Percentiles rank a stretch among this genome's conserved stretches.
Evolutionary conservation across 257 asterid genomes (phyloP).

Genomic region (Anisodus tanguticus): DNA sequence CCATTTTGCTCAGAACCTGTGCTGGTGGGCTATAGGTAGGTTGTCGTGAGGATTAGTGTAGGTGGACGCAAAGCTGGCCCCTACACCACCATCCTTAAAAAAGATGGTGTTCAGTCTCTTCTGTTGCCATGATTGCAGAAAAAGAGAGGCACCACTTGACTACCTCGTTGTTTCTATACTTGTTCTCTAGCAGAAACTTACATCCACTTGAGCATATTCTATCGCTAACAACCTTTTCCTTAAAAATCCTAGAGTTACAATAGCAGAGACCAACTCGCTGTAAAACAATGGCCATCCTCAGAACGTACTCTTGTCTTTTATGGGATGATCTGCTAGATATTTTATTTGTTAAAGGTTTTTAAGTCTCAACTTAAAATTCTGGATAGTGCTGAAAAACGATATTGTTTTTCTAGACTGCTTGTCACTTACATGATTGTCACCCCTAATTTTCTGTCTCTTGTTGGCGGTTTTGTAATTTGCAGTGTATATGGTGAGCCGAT

Average conservation of each 20-base stretch:
- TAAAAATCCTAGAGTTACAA: background rate
- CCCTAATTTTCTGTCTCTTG: background rate
- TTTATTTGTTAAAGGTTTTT: background rate
- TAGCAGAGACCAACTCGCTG: constrained; percentile 19
- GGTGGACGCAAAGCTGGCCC: background rate
- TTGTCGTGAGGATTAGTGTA: background rate
- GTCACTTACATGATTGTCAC: background rate
- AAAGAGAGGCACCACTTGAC: background rate
- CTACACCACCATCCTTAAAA: background rate
- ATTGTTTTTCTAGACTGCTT: background rate
- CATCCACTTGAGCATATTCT: background rate
- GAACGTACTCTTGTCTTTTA: background rate
- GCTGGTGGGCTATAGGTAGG: background rate
- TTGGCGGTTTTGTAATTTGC: constrained; percentile 40
- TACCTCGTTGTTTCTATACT: background rate
- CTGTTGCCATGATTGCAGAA: background rate
- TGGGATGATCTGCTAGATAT: background rate
- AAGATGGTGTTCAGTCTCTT: background rate
- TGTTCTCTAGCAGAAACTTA: background rate
- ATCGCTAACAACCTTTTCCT: background rate
- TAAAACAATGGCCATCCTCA: background rate
- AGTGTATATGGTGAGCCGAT: constrained; percentile 81
- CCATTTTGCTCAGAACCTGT: background rate
- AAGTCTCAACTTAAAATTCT: background rate
- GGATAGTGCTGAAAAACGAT: background rate